Evolutionary conservation across 2,329 filamentous ascomycete species (phyloP), one percentile per base, ranked within the genome.

Genomic region (Mariannaea sp.): DNA sequence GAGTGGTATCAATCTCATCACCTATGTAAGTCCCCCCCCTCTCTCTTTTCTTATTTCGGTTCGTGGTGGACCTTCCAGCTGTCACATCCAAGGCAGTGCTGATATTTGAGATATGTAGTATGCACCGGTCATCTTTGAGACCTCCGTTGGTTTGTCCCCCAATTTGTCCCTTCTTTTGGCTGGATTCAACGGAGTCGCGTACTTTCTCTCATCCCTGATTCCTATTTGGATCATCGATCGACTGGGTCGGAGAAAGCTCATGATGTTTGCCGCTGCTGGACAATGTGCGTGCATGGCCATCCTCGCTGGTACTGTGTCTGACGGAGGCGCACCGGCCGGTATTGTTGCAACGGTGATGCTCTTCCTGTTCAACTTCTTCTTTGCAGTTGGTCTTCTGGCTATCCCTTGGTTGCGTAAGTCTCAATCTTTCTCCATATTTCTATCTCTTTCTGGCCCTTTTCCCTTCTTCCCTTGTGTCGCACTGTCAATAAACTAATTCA

Each of bases 191-290:
- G 75, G 76, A 9, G 56, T 72, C n/a, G 67, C 67, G 1, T 71
- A 71, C 55, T 70, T 71, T 35, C 41, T 72, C 16, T 65, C 64
- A 1, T 66, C 64, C n/a, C 57, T 64, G 4, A 62, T 72, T 2
- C 68, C 69, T 0, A 70, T 72, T 27, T 72, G 69, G 66, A 49
- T 70, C 19, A 70, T 72, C 22, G 70, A 73, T 29, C 65, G 66
- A 2, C 77, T 78, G 57, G 83, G 82, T 14, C 76, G 82, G 5
- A 73, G 83, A 7, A 83, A 82, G 63, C 73, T 85, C 67, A 81
- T 86, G 77, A 76, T 85, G 65, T 83, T 73, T 17, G 69, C 70
- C 1, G 69, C 65, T 10, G 62, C 56, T 2, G 71, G 71, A 1
- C 71, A 74, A 35, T 65, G 68, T 50, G 61, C 54, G 3, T 80